These are phyloP conservation scores for Kuraishia capsulata DNA, from an alignment of 805 yeast species.

Conservation along the genomic window DNA sequence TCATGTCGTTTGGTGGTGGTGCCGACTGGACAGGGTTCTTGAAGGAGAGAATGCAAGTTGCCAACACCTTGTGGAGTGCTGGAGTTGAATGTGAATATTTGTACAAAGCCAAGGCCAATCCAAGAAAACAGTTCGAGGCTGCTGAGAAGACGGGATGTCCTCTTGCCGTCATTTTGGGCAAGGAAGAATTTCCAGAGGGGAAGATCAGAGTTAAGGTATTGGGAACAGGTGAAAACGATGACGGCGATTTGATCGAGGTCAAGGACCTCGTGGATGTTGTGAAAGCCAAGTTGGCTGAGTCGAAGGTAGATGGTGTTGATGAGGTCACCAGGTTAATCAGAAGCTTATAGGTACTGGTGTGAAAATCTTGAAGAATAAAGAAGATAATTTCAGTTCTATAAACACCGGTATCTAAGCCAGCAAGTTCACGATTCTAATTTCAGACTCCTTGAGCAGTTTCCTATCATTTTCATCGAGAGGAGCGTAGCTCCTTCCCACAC, in stretches of 20 bases:
- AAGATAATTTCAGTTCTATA: too few relatives aligned
- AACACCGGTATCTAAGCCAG: neutral
- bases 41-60: conserved; percentile 82
- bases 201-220: conserved; percentile 77
- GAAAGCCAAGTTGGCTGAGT: conserved; percentile 22
- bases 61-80: conserved; percentile 76
- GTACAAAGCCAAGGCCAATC: conserved; percentile 88
- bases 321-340: conserved; percentile 52
- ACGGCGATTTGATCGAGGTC: conserved; percentile 71
- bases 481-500: conserved; percentile 1
- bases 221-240: conserved; percentile 82
- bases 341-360: conserved; percentile 1
- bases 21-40: conserved; percentile 91
- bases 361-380: neutral
- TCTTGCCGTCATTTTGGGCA: conserved; percentile 87
- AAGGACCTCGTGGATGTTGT: conserved; percentile 48
- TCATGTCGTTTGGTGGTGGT: conserved; percentile 99
- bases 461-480: neutral
- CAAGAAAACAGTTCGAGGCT: conserved; percentile 94
- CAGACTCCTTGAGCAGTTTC: neutral
- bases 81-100: conserved; percentile 89
- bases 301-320: conserved; percentile 46
- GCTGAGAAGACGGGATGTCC: conserved; percentile 94
- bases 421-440: neutral
- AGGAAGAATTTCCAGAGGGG: conserved; percentile 82